Conservation (phyloP, 176 grass and related monocot species). For the Oryza nivara region DNA sequence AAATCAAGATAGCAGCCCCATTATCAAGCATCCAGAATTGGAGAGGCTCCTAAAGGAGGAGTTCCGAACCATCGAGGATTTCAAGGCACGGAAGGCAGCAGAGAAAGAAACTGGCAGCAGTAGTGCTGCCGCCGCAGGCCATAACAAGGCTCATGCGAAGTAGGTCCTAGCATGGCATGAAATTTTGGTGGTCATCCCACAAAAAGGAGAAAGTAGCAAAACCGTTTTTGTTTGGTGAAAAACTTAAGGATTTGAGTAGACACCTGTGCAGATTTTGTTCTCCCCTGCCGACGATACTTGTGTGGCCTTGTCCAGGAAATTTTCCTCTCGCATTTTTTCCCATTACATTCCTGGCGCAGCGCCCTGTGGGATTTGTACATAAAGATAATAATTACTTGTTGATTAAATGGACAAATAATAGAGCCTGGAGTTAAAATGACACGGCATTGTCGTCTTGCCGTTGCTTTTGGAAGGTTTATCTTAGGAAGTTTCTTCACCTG, state of each 20-base stretch:
- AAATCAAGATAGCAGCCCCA: constrained; percentile 39
- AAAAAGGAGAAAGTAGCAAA: constrained; percentile 39
- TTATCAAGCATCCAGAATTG: constrained; percentile 73
- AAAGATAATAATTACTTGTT: constrained; percentile 55
- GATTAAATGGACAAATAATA: constrained; percentile 56
- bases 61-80: constrained; percentile 70
- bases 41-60: constrained; percentile 76
- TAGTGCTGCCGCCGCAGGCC: constrained; percentile 7
- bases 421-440: constrained; percentile 46
- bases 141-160: constrained; percentile 48
- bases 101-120: constrained; percentile 34
- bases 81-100: constrained; percentile 36
- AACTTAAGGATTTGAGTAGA: constrained; percentile 50
- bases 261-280: constrained; percentile 65
- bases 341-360: constrained; percentile 35
- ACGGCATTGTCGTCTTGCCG: background rate
- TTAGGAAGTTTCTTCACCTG: background rate
- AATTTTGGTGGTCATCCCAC: constrained; percentile 49
- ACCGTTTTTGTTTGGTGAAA: constrained; percentile 39
- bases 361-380: constrained; percentile 59
- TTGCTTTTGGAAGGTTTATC: background rate
- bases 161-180: constrained; percentile 35
- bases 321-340: constrained; percentile 29
- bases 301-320: constrained; percentile 42
- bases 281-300: constrained; percentile 44